phyloP scores from a whole-genome alignment of 164 flowering plant genomes.

The Berberis vulgaris region DNA sequence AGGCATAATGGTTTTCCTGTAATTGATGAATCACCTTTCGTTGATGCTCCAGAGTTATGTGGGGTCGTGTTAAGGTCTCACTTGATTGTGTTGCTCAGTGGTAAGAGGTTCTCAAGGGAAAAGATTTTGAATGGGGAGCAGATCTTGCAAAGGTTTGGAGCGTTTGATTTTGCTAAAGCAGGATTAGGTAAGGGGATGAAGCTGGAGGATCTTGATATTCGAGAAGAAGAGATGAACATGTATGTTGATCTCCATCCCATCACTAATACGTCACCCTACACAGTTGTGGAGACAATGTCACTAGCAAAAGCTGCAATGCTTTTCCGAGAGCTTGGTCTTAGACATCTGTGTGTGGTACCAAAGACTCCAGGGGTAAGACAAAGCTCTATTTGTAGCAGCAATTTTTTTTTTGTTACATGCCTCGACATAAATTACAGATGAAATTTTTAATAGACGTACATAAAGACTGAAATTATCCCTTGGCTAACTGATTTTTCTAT shows the following conservation, averaged over 20 bases:
- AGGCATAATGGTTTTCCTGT: conserved; percentile 90
- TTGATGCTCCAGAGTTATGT: conserved; percentile 62
- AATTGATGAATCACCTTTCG: conserved; percentile 76
- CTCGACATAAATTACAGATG: background rate
- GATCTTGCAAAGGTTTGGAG: conserved; percentile 35
- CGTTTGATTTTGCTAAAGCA: conserved; percentile 82
- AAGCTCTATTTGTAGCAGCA: conserved; percentile 5
- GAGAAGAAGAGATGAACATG: conserved; percentile 82
- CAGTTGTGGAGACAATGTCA: conserved; percentile 92
- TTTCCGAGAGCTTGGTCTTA: conserved; percentile 70
- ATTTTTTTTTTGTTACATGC: background rate
- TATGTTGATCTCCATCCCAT: conserved; percentile 93
- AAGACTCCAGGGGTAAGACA: conserved; percentile 70
- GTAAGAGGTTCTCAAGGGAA: conserved; percentile 44
- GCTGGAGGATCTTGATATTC: conserved; percentile 61
- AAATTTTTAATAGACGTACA: background rate
- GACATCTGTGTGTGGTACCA: conserved; percentile 90
- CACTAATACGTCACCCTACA: conserved; percentile 83
- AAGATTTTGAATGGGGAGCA: conserved; percentile 28
- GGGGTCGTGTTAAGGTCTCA: conserved; percentile 86
- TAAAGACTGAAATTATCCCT: background rate
- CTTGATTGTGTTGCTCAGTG: conserved; percentile 68
- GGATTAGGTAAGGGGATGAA: conserved; percentile 83
- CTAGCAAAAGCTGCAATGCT: conserved; percentile 86
- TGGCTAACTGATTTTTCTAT: conserved; percentile 1